Percentiles rank a stretch among this genome's conserved stretches.
Evolutionary conservation across 2,329 filamentous ascomycete species (phyloP).

Genomic region (Aaosphaeria pasadenensis): DNA sequence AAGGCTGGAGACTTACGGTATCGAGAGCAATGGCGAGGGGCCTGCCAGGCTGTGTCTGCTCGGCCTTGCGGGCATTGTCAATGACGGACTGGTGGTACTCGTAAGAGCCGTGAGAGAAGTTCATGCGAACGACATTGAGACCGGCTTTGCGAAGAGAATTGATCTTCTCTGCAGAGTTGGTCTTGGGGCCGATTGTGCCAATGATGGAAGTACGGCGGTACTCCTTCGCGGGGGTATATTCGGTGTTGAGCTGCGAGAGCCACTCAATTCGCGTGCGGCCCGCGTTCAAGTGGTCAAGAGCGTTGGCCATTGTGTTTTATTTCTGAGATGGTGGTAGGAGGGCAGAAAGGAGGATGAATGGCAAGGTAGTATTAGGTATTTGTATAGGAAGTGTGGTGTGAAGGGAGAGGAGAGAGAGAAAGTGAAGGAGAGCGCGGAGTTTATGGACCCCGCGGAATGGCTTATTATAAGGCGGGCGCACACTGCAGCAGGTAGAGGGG

Average conservation of each 20-base stretch:
- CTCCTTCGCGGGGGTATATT: conserved; percentile 81
- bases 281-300: conserved; percentile 77
- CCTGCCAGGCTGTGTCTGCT: conserved; percentile 72
- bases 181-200: conserved; percentile 98
- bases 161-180: conserved; percentile 95
- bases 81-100: conserved; percentile 99
- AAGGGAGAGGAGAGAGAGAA: not conserved
- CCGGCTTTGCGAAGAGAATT: conserved; percentile 87
- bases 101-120: conserved; percentile 94
- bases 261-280: conserved; percentile 71
- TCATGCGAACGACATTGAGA: conserved; percentile 99
- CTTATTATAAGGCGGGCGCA: too few species aligned
- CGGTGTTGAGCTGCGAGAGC: conserved; percentile 80
- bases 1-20: conserved; percentile 52
- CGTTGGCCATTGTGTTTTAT: conserved; percentile 57
- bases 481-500: too few species aligned
- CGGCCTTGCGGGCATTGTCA: conserved; percentile 87
- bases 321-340: not conserved
- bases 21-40: conserved; percentile 93
- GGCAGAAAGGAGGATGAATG: not conserved
- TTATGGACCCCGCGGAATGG: too few species aligned
- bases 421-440: not conserved
- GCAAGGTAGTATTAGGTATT: not conserved
- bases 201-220: conserved; percentile 98
- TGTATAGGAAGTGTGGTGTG: not conserved